Conservation (phyloP, 2,329 filamentous ascomycete genomes). For the Aspergillus sp. region DNA sequence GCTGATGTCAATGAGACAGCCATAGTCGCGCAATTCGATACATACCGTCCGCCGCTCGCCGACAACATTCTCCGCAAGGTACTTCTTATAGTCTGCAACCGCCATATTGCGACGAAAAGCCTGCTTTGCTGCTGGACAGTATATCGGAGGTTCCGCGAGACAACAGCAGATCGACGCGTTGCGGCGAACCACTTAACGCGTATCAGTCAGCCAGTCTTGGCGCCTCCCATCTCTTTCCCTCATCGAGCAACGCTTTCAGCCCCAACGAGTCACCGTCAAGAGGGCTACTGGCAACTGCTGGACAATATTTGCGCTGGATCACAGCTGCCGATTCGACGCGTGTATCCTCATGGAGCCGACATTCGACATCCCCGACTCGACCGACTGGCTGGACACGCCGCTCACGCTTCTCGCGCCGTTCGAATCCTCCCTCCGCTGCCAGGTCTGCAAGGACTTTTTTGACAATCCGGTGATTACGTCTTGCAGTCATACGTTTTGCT, state of each 20-base stretch:
- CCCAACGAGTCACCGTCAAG: background rate
- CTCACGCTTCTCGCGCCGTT: slow-evolving; percentile 51
- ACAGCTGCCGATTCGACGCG: background rate
- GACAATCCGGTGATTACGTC: slow-evolving; percentile 91
- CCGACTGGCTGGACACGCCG: slow-evolving; percentile 51
- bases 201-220: slow-evolving; percentile 44
- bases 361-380: slow-evolving; percentile 45
- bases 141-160: slow-evolving; percentile 3
- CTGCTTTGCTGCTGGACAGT: background rate
- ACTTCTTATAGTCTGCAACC: slow-evolving; percentile 62
- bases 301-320: background rate
- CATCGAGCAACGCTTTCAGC: background rate
- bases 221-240: slow-evolving; percentile 13
- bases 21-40: slow-evolving; percentile 3
- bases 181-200: slow-evolving; percentile 42
- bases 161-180: slow-evolving; percentile 15
- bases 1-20: background rate
- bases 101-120: slow-evolving; percentile 34
- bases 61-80: slow-evolving; percentile 72
- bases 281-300: background rate
- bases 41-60: slow-evolving; percentile 71
- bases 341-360: slow-evolving; percentile 32
- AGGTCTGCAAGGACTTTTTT: slow-evolving; percentile 98
- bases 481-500: slow-evolving; percentile 96
- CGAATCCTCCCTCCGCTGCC: slow-evolving; percentile 84